Percentiles rank a stretch among this genome's conserved stretches.
phyloP scores from a whole-genome alignment of 495 filamentous ascomycete species.

The Penicillium dipodomyicola region DNA sequence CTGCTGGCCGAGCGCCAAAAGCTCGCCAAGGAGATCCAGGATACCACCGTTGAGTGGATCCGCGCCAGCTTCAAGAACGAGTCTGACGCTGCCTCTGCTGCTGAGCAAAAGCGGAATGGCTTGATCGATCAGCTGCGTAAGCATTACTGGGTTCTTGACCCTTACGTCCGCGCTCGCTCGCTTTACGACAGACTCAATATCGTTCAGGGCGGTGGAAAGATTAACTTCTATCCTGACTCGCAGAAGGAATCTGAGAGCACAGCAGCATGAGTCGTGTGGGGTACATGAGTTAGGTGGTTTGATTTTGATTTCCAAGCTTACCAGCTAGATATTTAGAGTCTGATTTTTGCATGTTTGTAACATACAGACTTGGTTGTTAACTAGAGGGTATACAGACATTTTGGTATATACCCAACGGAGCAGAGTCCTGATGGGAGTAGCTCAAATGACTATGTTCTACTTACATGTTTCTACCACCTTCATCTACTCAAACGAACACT shows the following conservation, averaged over 20 bases:
- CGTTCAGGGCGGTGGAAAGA: conserved; percentile 59
- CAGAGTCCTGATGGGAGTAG: background rate
- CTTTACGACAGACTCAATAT: conserved; percentile 74
- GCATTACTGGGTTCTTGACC: conserved; percentile 84
- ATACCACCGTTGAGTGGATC: conserved; percentile 69
- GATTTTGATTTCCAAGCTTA: background rate
- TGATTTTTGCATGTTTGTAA: conserved; percentile 12
- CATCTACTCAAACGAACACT: background rate
- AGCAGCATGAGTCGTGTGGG: conserved; percentile 29
- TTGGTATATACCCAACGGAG: background rate
- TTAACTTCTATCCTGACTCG: conserved; percentile 63
- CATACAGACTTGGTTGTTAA: conserved; percentile 8
- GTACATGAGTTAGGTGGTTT: conserved; percentile 19
- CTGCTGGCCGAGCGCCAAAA: conserved; percentile 57
- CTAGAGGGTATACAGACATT: conserved; percentile 10
- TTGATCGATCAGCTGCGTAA: conserved; percentile 60
- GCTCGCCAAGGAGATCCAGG: conserved; percentile 68
- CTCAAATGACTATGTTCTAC: background rate
- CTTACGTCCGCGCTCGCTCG: conserved; percentile 68
- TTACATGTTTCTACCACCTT: background rate
- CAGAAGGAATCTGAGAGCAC: conserved; percentile 27
- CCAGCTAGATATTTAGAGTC: conserved; percentile 2
- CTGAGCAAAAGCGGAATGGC: conserved; percentile 56
- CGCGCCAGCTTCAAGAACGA: conserved; percentile 47
- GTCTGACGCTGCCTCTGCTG: conserved; percentile 39